Conservation (phyloP, 768 basidiomycete species). For the Filobasidium floriforme region DNA sequence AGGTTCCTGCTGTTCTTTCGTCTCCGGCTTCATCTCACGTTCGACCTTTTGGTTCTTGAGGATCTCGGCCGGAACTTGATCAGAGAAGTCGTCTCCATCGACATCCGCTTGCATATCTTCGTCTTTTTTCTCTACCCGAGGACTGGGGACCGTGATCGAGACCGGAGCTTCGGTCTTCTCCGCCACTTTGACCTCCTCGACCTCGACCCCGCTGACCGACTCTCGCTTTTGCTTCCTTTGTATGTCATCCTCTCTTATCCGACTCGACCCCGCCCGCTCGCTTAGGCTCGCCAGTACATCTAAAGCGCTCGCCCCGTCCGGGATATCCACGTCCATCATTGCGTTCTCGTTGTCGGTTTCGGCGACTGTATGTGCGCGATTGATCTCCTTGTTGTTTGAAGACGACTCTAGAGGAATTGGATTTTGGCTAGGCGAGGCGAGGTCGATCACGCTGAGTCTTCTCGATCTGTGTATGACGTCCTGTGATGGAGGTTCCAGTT, state of each 20-base stretch:
- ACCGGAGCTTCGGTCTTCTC: not conserved
- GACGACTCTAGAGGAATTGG: not conserved
- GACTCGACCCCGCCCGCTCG: not conserved
- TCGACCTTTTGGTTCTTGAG: no score
- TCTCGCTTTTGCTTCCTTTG: not conserved
- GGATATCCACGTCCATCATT: slow-evolving; percentile 5
- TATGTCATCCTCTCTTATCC: not conserved
- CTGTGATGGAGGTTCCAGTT: not conserved
- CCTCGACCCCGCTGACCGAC: not conserved
- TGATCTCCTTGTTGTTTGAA: not conserved
- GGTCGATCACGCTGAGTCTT: not conserved
- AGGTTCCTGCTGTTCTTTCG: no score
- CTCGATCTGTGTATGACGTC: not conserved
- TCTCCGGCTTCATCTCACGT: no score
- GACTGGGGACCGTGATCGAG: no score
- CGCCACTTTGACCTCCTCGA: not conserved
- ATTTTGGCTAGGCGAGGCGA: not conserved
- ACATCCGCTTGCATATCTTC: no score
- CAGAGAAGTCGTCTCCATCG: no score
- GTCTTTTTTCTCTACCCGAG: no score
- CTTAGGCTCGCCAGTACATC: slow-evolving; percentile 4
- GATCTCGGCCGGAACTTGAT: no score
- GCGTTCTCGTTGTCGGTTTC: not conserved
- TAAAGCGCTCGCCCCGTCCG: slow-evolving; percentile 3
- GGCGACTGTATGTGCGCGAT: no score